phyloP scores from a whole-genome alignment of 225 moss, liverwort and hornwort genomes.

The Pleurozium schreberi region DNA sequence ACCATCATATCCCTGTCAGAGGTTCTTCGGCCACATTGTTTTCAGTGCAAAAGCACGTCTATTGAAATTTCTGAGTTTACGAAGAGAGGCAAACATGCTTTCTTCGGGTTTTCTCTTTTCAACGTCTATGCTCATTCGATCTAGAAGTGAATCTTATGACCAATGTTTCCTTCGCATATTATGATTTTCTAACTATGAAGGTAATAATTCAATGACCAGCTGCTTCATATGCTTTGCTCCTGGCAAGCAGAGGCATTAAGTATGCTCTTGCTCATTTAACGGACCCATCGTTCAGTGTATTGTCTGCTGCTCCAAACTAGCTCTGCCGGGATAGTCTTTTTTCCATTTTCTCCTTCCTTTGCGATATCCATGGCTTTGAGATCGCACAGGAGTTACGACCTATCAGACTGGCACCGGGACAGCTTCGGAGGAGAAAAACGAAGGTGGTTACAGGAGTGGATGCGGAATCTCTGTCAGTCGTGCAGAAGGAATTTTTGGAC shows the following conservation, averaged over 20 bases:
- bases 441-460: background rate
- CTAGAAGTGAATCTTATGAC: background rate
- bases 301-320: background rate
- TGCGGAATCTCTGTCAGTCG: background rate
- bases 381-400: background rate
- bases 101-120: background rate
- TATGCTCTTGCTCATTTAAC: background rate
- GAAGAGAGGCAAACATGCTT: background rate
- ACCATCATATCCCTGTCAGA: background rate
- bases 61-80: background rate
- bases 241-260: background rate
- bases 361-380: background rate
- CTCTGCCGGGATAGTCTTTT: background rate
- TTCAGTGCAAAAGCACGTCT: background rate
- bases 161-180: background rate
- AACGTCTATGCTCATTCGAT: background rate
- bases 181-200: background rate
- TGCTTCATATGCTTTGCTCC: background rate
- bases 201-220: background rate
- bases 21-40: conserved; percentile 12
- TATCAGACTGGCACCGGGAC: no score
- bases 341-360: background rate
- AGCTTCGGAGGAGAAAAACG: background rate
- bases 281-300: background rate
- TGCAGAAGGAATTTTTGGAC: background rate